Evolutionary conservation across 2,329 filamentous ascomycete species (phyloP), one percentile per base, ranked within the genome.

Genomic region (Clonostachys chloroleuca): DNA sequence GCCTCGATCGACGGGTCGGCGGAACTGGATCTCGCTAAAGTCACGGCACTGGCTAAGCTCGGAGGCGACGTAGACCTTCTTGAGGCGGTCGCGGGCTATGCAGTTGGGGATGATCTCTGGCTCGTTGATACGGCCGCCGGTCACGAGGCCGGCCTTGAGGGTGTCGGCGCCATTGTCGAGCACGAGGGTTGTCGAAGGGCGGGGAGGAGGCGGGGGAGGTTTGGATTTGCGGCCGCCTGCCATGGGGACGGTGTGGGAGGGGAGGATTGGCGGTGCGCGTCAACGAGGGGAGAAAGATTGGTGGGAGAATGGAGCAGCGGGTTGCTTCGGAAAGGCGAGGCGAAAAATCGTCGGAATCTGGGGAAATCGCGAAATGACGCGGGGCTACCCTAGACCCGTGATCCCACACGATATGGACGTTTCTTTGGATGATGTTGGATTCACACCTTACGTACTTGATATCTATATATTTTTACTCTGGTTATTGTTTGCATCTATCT

Each of bases 121-220:
- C n/a, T 68, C 65, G 53, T 75, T 70, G 35, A 68, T 59, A 46
- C 70, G 61, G 24, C 70, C 60, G 36, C 69, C 65, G 35, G 70
- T 65, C 2, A 84, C 82, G 57, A 92, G 86, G 46, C 94, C 94
- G 14, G 92, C 91, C 71, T 99, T 99, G 65, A 99, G 80, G 7
- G 85, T 92, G 68, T 89, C 86, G 40, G 86, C 92, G 63, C 94
- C 94, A 72, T 97, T 96, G 72, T 99, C 94, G 59, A 99, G 76
- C 42, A 99, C 78, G 46, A 99, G 83, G 0, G 92, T 96, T 49
- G 73, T 80, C 2, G 74, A 62, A 0, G 85, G 84, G 8, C 80
- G 69, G 20, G 74, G 61, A 5, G 78, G 69, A 42, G 72, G 69
- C 6, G 73, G 63, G 46, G 81, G 81, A 44, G 75, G 69, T 62